Base-by-base conservation (phyloP, 306 rosid species). In the Glycine soja region DNA sequence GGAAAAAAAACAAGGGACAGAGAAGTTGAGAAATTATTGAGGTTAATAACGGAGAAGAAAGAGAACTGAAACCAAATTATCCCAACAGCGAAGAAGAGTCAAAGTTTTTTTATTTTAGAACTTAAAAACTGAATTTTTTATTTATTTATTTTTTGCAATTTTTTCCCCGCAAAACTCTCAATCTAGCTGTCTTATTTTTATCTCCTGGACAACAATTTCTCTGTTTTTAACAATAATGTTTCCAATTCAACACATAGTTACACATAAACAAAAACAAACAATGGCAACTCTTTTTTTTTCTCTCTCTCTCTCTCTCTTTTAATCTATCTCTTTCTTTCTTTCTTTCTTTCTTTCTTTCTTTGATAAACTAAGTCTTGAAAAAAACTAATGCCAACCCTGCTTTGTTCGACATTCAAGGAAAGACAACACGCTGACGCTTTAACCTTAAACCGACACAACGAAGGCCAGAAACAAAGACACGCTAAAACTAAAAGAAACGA, bases 361-460 rank as follows among this genome's bases (percentile, higher is more conserved):
- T 24, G 30, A 24, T 24, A 24, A 24, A 24, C 30, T 58, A 68
- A 74, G 53, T 81, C 92, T 87, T 86, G 53, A 88, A 86, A 90
- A 83, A 84, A 90, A 90, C 92, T 91, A 89, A 80, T 89, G 13
- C 64, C 42, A 3, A 11, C 8, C 3, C 81, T 71, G 57, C 82
- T 81, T 88, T 81, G 75, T 78, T 83, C 84, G 45, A 63, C 68
- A 43, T 80, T 66, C 57, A 91, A 86, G 85, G 68, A 78, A 87
- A 62, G 75, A 56, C 72, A 58, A 72, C 59, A 48, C 79, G 79
- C 57, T 64, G 6, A 77, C 74, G 81, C 83, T 82, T 75, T 66
- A 78, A 74, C 86, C 79, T 54, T 56, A 83, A 88, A 83, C 58
- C 62, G 65, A 73, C 30, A 24, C 52, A 69, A 69, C 57, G 40